phyloP scores from a whole-genome alignment of 176 grass and related monocot genomes.

The Lolium multiflorum region DNA sequence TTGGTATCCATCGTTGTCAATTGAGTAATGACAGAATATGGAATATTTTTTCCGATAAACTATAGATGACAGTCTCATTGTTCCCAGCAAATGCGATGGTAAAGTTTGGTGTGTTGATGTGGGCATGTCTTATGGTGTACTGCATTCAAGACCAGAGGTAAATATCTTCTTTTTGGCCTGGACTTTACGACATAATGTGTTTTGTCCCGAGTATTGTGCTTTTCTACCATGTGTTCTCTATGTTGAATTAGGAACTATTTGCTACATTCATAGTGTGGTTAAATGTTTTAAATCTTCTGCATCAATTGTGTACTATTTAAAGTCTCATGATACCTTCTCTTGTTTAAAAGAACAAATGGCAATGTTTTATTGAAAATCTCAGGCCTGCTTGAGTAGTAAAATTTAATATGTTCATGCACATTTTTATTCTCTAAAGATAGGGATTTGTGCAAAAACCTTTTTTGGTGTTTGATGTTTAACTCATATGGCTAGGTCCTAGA shows the following conservation, averaged over 20 bases:
- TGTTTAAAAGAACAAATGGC: neutral
- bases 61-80: slow-evolving; percentile 25
- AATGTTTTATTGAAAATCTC: neutral
- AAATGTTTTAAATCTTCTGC: neutral
- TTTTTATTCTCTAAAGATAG: neutral
- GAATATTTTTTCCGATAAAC: neutral
- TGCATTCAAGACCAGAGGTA: slow-evolving; percentile 90
- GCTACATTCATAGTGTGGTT: neutral
- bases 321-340: neutral
- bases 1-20: slow-evolving; percentile 56
- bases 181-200: neutral
- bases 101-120: slow-evolving; percentile 96
- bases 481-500: slow-evolving; percentile 78
- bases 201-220: slow-evolving; percentile 11
- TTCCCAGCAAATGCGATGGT: slow-evolving; percentile 77
- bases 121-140: slow-evolving; percentile 93
- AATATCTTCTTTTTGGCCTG: slow-evolving; percentile 5
- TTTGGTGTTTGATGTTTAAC: slow-evolving; percentile 18
- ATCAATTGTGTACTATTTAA: neutral
- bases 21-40: neutral
- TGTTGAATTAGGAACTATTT: neutral
- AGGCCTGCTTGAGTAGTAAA: neutral
- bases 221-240: neutral
- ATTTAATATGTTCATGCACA: neutral
- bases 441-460: neutral